These are phyloP conservation scores for Russula olivacea DNA, from an alignment of 768 basidiomycete species.

Conservation along the genomic window DNA sequence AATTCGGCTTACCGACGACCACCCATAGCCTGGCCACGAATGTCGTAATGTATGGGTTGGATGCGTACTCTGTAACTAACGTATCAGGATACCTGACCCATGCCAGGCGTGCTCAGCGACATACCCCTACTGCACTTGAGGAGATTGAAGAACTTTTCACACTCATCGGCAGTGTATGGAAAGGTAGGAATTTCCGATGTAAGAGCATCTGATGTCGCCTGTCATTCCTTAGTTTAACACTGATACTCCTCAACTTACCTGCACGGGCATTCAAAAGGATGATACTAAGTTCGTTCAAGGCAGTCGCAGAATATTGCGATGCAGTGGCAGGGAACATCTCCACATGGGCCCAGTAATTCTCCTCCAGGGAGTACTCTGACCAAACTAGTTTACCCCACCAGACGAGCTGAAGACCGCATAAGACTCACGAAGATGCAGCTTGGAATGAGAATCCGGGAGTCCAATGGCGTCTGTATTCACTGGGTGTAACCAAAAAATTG, in stretches of 20 bases:
- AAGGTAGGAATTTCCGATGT: conserved; percentile 10
- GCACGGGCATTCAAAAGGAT: conserved; percentile 2
- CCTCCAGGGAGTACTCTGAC: conserved; percentile 9
- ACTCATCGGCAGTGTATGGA: conserved; percentile 12
- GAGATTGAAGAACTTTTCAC: background rate
- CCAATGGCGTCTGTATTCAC: background rate
- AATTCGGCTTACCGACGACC: conserved; percentile 3
- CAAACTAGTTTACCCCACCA: background rate
- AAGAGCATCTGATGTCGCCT: background rate
- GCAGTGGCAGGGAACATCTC: conserved; percentile 14
- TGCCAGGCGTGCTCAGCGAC: background rate
- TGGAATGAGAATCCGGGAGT: conserved; percentile 3
- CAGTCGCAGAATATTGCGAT: background rate
- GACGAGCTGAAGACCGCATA: background rate
- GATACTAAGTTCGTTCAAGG: conserved; percentile 7
- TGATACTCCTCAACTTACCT: background rate
- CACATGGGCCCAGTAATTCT: conserved; percentile 19
- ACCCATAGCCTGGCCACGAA: conserved; percentile 5
- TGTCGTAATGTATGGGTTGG: background rate
- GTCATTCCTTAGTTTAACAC: background rate
- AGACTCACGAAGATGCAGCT: conserved; percentile 4
- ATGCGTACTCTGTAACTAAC: background rate
- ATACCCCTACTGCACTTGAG: conserved; percentile 6
- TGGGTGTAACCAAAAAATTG: conserved; percentile 6
- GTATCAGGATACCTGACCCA: background rate